Evolutionary conservation across 2,329 filamentous ascomycete genomes (phyloP), one percentile per base, ranked within the genome.

Genomic region (Hysterium pulicare): DNA sequence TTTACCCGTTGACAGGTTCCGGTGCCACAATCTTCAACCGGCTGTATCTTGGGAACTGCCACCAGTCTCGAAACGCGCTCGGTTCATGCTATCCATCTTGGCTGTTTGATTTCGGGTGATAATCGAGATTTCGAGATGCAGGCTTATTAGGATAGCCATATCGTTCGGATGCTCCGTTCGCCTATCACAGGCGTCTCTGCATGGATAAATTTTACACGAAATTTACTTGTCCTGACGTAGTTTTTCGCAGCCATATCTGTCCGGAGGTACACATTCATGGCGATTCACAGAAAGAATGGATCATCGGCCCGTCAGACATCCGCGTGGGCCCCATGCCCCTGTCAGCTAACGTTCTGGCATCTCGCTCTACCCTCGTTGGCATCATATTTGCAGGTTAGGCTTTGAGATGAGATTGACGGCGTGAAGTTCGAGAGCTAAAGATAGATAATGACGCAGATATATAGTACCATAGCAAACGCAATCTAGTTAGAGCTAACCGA

Each of bases 1-100:
- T n/a, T n/a, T 50, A 54, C 38, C 48, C 51, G 55, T 48, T 39
- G 50, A 46, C 45, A 51, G 49, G 40, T 38, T 41, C 38, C 17
- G 45, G 52, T 52, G 19, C 22, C 38, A 54, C 53, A 44, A 41
- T 44, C 38, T 43, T 16, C 38, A 28, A 47, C 43, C 54, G 50
- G 39, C 51, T 52, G 49, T 49, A 47, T 48, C 21, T 42, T 38
- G 40, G 40, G 30, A 38, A 30, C 15, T 45, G 46, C 47, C 39
- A 49, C 46, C 21, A 28, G 7, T 15, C 15, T 35, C 35, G 23
- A 38, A 4, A 20, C 5, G 35, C 20, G 11, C 11, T 24, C 22
- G 39, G 21, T 17, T 28, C 30, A 19, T 40, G 16, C 20, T 10
- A 11, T 40, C 16, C 19, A 26, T 41, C 39, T 41, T 33, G 30